These are phyloP conservation scores for Trametes sp. DNA, from an alignment of 1,284 basidiomycete species.

Conservation along the genomic window DNA sequence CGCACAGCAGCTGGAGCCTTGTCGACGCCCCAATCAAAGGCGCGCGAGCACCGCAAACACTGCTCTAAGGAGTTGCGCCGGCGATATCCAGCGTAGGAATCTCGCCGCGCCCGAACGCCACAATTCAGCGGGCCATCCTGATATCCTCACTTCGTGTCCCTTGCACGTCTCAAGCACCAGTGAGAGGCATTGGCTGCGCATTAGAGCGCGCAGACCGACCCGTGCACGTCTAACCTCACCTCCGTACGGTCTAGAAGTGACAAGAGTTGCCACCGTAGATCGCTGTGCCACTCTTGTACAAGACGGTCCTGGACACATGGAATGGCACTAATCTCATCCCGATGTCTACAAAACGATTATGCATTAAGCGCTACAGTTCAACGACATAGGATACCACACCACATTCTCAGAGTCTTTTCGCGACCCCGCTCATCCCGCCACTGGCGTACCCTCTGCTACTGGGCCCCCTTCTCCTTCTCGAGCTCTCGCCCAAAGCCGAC, in stretches of 20 bases:
- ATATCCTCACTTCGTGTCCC: background rate
- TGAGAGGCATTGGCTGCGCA: too few relatives aligned
- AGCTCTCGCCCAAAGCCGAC: constrained; percentile 56
- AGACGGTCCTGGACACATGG: too few relatives aligned
- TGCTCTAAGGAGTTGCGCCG: constrained; percentile 4
- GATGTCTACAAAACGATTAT: background rate
- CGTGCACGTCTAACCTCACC: background rate
- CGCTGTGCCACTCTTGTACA: too few relatives aligned
- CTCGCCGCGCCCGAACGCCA: background rate
- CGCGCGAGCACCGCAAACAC: constrained; percentile 19
- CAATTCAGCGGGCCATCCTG: background rate
- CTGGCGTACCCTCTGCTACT: background rate
- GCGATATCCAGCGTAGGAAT: background rate
- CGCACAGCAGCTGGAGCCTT: too few relatives aligned
- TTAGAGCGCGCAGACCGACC: background rate
- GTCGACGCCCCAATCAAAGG: too few relatives aligned
- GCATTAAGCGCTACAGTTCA: constrained; percentile 1
- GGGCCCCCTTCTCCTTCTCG: constrained; percentile 14
- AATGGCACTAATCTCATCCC: too few relatives aligned
- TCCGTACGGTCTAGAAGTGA: background rate
- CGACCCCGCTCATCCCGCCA: background rate
- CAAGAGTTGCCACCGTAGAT: too few relatives aligned
- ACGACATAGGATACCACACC: constrained; percentile 3
- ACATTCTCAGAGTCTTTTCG: background rate
- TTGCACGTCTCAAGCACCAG: too few relatives aligned